Conservation (phyloP, 805 yeast species). For the Cyberlindnera americana region DNA sequence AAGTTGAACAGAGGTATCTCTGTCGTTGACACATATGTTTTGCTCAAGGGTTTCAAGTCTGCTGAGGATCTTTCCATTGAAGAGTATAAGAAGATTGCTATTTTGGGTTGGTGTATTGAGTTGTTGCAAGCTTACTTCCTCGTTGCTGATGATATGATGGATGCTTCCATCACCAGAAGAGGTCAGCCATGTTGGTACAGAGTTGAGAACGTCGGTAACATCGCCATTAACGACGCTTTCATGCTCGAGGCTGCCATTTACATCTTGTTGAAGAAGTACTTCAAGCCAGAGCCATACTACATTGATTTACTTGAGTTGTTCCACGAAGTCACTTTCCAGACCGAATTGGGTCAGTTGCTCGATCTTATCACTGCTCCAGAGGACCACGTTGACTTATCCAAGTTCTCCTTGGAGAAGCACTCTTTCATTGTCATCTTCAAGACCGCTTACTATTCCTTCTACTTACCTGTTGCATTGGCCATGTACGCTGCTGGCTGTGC, state of each 20-base stretch:
- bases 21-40: constrained; percentile 86
- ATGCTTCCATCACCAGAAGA: constrained; percentile 90
- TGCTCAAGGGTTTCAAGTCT: constrained; percentile 61
- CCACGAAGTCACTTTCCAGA: constrained; percentile 97
- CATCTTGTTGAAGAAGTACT: constrained; percentile 81
- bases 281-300: constrained; percentile 77
- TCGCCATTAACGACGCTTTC: constrained; percentile 96
- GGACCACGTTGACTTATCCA: constrained; percentile 82
- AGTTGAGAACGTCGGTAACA: constrained; percentile 73
- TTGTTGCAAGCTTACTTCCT: constrained; percentile 93
- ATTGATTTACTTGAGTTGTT: constrained; percentile 87
- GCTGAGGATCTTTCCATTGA: constrained; percentile 56
- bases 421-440: constrained; percentile 93
- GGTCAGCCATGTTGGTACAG: constrained; percentile 99
- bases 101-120: constrained; percentile 95
- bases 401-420: constrained; percentile 85
- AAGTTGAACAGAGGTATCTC: constrained; percentile 95
- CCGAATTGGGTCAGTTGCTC: constrained; percentile 93
- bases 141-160: constrained; percentile 99
- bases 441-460: constrained; percentile 97
- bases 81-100: constrained; percentile 80
- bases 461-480: constrained; percentile 95
- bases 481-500: constrained; percentile 87
- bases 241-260: constrained; percentile 96
- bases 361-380: constrained; percentile 98